Base-by-base conservation (phyloP, 768 basidiomycete genomes). In the Boletus reticuloceps region DNA sequence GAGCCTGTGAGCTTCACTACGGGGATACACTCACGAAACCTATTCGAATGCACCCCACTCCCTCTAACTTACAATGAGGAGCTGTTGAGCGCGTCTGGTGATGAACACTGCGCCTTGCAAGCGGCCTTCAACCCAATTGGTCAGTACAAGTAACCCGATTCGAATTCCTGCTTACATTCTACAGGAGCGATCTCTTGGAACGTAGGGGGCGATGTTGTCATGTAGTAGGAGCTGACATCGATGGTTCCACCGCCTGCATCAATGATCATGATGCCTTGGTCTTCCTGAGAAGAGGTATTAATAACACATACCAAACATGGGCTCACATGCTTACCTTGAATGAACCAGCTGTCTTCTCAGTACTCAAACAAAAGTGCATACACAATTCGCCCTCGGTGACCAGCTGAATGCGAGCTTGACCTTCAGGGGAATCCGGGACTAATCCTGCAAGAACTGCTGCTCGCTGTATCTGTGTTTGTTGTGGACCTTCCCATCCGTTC, bases 201-300 rank as follows among this genome's bases (percentile, higher is more conserved):
- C 1, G 65, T 59, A 5, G 61, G 55, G 1, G 69, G 53, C 2
- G 60, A 66, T n/a, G 59, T 60, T n/a, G 64, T 62, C 60, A 76
- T 74, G 31, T 73, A 74, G 53, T 85, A 86, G 13, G 79, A 73
- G 54, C 81, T 84, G 39, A 85, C 70, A 56, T 86, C 84, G 27
- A 86, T 72, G 0, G 83, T 86, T 19, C 82, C 84, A 41, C 82
- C 82, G 8, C 84, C 84, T 4, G 83, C 82, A 54, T 86, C 82
- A n/a, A 85, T 77, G 34, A 85, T 72, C 54, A 82, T 69, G 4
- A 83, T 69, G 1, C 79, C 80, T 43, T 79, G 64, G 13, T 77
- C 77, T 14, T 65, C 69, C 79, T 82, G 56, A 40, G 29, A 22
- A 29, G 14, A 16, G 6, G 5, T 9, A 27, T 62, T 32, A 62